phyloP scores from a whole-genome alignment of 768 basidiomycete species.

The Podaxis rugospora region DNA sequence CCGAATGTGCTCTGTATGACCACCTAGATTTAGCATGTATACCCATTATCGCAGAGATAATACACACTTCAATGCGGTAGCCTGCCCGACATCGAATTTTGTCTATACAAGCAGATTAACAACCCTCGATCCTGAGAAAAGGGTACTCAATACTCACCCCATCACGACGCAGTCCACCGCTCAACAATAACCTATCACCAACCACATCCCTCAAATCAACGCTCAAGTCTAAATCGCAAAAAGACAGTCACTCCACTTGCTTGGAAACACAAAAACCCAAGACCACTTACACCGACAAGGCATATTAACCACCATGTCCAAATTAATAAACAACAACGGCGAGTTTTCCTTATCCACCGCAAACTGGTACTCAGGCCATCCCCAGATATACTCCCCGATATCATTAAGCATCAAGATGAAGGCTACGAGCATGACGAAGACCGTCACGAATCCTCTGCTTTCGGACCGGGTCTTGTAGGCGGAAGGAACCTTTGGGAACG shows the following conservation, averaged over 20 bases:
- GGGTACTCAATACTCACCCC: constrained; percentile 49
- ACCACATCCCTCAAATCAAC: constrained; percentile 90
- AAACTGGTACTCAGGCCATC: constrained; percentile 89
- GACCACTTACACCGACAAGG: constrained; percentile 79
- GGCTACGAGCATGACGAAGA: constrained; percentile 63
- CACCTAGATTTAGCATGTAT: constrained; percentile 2
- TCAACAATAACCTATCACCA: constrained; percentile 89
- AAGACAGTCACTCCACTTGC: constrained; percentile 9
- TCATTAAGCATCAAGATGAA: constrained; percentile 83
- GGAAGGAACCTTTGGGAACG: constrained; percentile 80
- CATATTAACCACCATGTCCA: constrained; percentile 92
- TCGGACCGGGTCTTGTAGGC: constrained; percentile 79
- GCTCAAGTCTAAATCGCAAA: constrained; percentile 53
- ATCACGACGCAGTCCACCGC: constrained; percentile 73
- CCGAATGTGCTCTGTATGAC: constrained; percentile 52
- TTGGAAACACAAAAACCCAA: neutral
- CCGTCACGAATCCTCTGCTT: constrained; percentile 76
- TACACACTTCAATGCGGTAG: constrained; percentile 59
- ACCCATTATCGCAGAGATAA: neutral
- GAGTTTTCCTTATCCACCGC: constrained; percentile 66
- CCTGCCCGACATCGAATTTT: constrained; percentile 78
- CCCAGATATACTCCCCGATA: constrained; percentile 87
- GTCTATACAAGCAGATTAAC: constrained; percentile 39
- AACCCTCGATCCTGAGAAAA: neutral
- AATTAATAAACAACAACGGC: constrained; percentile 76